Evolutionary conservation across 2,329 filamentous ascomycete species (phyloP).

Genomic region (Samsoniella hepiali): DNA sequence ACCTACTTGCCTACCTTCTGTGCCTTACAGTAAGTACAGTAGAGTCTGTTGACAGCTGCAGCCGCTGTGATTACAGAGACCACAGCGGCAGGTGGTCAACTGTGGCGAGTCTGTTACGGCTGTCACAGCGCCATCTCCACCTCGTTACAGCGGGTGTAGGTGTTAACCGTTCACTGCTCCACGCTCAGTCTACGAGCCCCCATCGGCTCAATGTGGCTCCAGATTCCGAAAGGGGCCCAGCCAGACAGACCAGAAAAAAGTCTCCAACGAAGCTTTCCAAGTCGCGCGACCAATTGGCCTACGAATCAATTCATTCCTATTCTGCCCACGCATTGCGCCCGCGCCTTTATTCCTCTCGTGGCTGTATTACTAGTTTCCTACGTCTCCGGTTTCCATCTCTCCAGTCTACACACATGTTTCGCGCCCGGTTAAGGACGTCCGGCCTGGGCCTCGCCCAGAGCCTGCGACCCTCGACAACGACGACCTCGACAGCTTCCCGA

Average conservation of each 20-base stretch:
- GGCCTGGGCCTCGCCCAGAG: conserved; percentile 38
- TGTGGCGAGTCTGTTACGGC: too few relatives aligned
- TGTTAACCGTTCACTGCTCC: too few relatives aligned
- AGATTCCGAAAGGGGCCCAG: conserved; percentile 18
- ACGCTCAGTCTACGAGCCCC: not conserved
- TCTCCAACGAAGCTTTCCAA: not conserved
- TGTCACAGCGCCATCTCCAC: too few relatives aligned
- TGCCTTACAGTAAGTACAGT: too few relatives aligned
- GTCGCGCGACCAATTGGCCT: conserved; percentile 13
- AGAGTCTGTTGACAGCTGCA: too few relatives aligned
- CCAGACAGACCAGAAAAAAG: conserved; percentile 1
- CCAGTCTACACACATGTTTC: conserved; percentile 42
- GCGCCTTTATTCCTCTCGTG: not conserved
- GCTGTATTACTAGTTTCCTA: not conserved
- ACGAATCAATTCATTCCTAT: not conserved
- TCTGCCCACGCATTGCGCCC: conserved; percentile 1
- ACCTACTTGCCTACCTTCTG: too few relatives aligned
- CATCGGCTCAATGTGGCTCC: conserved; percentile 18
- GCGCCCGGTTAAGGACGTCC: conserved; percentile 52
- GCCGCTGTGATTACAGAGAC: too few relatives aligned
- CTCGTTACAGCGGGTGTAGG: too few relatives aligned
- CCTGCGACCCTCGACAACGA: conserved; percentile 30
- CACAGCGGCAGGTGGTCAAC: too few relatives aligned
- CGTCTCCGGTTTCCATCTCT: not conserved
- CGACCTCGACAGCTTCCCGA: conserved; percentile 36